Percentiles rank a stretch among this genome's conserved stretches.
These are phyloP conservation scores for Euphorbia peplus DNA, from an alignment of 345 rosid species.

Conservation along the genomic window DNA sequence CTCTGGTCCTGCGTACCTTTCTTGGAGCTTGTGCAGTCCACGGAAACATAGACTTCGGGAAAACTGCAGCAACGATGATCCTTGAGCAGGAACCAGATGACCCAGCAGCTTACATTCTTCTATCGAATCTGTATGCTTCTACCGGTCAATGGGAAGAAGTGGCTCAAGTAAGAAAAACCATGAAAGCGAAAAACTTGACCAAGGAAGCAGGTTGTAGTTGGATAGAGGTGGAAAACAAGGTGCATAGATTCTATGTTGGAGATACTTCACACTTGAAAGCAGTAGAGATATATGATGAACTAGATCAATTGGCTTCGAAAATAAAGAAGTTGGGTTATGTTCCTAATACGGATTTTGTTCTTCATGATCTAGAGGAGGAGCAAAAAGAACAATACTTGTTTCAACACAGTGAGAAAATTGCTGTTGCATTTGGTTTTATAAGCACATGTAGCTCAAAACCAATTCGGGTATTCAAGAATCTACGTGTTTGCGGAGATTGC, in stretches of 20 bases:
- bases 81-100: slow-evolving; percentile 59
- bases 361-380: slow-evolving; percentile 65
- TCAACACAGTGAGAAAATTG: slow-evolving; percentile 82
- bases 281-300: slow-evolving; percentile 39
- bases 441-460: slow-evolving; percentile 50
- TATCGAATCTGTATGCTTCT: slow-evolving; percentile 70
- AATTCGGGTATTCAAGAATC: slow-evolving; percentile 65
- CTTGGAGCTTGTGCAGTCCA: slow-evolving; percentile 71
- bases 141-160: slow-evolving; percentile 61
- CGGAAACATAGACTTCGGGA: slow-evolving; percentile 48
- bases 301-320: slow-evolving; percentile 40
- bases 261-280: slow-evolving; percentile 61
- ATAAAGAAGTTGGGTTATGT: slow-evolving; percentile 61
- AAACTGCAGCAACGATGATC: slow-evolving; percentile 56
- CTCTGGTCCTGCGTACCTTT: slow-evolving; percentile 65
- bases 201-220: slow-evolving; percentile 87
- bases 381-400: slow-evolving; percentile 54
- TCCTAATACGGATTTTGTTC: slow-evolving; percentile 63
- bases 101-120: slow-evolving; percentile 62
- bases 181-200: slow-evolving; percentile 53
- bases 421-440: slow-evolving; percentile 66
- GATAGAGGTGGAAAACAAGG: slow-evolving; percentile 59
- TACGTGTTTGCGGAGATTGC: slow-evolving; percentile 67
- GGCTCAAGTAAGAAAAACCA: slow-evolving; percentile 48
- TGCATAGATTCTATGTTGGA: slow-evolving; percentile 66